These are phyloP conservation scores for Cymbomonas tetramitiformis DNA, from an alignment of 139 green algal genomes.

Conservation along the genomic window DNA sequence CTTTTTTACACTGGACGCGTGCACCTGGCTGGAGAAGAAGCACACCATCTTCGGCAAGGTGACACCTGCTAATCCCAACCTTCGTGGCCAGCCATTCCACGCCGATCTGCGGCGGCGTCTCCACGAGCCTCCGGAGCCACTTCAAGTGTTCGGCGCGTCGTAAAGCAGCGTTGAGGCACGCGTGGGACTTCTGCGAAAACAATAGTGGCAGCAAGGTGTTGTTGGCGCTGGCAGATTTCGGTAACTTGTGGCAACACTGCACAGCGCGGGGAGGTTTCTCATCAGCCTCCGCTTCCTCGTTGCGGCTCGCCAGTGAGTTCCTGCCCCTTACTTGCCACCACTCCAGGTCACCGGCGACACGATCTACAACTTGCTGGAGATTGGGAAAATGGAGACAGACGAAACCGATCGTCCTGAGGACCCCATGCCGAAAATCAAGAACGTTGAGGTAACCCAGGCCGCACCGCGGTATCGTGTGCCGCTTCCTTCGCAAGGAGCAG, in stretches of 20 bases:
- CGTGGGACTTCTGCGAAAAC: no score
- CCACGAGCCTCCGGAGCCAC: no score
- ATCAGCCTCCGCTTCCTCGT: not conserved
- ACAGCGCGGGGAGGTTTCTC: not conserved
- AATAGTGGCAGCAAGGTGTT: no score
- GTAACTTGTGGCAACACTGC: not conserved
- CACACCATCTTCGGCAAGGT: constrained; percentile 88
- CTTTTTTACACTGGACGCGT: constrained; percentile 67
- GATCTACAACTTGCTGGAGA: constrained; percentile 74
- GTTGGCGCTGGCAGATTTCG: not conserved
- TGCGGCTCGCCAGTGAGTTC: not conserved
- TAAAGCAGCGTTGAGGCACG: no score
- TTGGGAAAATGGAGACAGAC: constrained; percentile 68
- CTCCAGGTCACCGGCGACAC: constrained; percentile 55
- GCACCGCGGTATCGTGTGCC: constrained; percentile 1
- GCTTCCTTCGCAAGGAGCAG: not conserved
- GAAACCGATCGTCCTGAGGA: constrained; percentile 47
- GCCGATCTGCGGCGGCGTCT: no score
- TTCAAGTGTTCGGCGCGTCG: no score
- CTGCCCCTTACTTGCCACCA: not conserved
- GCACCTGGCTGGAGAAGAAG: constrained; percentile 63
- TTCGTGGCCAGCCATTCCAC: no score
- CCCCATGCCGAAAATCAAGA: constrained; percentile 38
- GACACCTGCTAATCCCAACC: no score
- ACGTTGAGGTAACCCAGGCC: no score